Evolutionary conservation across 805 yeast genomes (phyloP).

Genomic region (Candida coquimbonensis): DNA sequence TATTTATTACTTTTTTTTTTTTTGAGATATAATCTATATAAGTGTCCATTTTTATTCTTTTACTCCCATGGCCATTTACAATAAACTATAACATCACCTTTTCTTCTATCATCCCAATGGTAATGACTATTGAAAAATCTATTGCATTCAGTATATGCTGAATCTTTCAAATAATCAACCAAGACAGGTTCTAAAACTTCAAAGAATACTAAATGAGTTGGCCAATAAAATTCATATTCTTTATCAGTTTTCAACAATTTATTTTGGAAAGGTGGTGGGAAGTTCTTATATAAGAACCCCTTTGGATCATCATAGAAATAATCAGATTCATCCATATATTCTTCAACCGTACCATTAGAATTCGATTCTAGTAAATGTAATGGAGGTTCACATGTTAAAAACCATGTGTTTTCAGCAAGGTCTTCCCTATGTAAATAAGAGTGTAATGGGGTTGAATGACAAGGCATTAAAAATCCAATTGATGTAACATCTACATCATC

Average conservation of each 20-base stretch:
- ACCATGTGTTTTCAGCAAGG: conserved; percentile 47
- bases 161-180: conserved; percentile 31
- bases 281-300: conserved; percentile 45
- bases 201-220: conserved; percentile 66
- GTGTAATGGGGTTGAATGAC: conserved; percentile 97
- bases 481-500: conserved; percentile 34
- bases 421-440: conserved; percentile 63
- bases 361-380: conserved; percentile 28
- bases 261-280: conserved; percentile 34
- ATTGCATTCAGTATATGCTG: conserved; percentile 38
- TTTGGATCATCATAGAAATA: conserved; percentile 62
- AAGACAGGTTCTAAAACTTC: conserved; percentile 49
- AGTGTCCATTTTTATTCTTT: too few relatives aligned
- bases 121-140: conserved; percentile 71
- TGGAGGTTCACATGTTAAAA: conserved; percentile 91
- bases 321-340: conserved; percentile 85
- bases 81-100: conserved; percentile 73
- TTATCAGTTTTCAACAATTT: conserved; percentile 19
- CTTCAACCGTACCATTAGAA: conserved; percentile 27
- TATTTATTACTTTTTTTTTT: too few relatives aligned
- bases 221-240: conserved; percentile 47
- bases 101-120: conserved; percentile 82
- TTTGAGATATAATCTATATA: too few relatives aligned
- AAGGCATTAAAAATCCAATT: conserved; percentile 85
- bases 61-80: conserved; percentile 32